These are phyloP conservation scores for Austroboletus rostrupii DNA, from an alignment of 1,284 basidiomycete genomes.

Conservation along the genomic window DNA sequence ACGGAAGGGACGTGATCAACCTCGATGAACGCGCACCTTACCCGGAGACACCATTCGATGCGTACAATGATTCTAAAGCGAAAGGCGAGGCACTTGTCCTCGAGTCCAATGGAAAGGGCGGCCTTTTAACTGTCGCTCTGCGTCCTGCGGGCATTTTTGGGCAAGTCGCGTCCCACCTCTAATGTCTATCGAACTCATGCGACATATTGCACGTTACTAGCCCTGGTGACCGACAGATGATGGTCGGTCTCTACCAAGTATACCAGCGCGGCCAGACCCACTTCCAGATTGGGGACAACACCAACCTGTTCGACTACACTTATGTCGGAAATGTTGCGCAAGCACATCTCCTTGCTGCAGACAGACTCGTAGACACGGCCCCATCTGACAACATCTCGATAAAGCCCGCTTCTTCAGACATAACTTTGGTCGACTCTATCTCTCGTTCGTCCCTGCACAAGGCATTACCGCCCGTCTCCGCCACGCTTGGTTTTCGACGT, in stretches of 20 bases:
- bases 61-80: constrained; percentile 98
- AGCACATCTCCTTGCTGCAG: constrained; percentile 92
- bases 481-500: constrained; percentile 57
- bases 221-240: constrained; percentile 88
- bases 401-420: constrained; percentile 9
- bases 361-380: constrained; percentile 59
- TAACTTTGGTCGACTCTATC: constrained; percentile 18
- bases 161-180: constrained; percentile 37
- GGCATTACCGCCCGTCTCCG: constrained; percentile 37
- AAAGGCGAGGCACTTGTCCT: constrained; percentile 85
- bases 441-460: constrained; percentile 40
- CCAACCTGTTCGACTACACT: constrained; percentile 95
- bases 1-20: constrained; percentile 78
- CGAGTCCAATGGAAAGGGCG: constrained; percentile 79
- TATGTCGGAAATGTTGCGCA: constrained; percentile 96
- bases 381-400: constrained; percentile 7
- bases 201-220: constrained; percentile 42
- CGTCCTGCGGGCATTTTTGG: constrained; percentile 96
- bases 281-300: constrained; percentile 93
- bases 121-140: constrained; percentile 85
- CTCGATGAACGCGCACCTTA: constrained; percentile 86
- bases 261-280: constrained; percentile 83
- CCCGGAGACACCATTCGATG: constrained; percentile 78
- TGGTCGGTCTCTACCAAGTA: constrained; percentile 78
- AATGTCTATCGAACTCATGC: neutral